phyloP scores from a whole-genome alignment of 116 monocot genomes.

The Papilionanthe hybrid region DNA sequence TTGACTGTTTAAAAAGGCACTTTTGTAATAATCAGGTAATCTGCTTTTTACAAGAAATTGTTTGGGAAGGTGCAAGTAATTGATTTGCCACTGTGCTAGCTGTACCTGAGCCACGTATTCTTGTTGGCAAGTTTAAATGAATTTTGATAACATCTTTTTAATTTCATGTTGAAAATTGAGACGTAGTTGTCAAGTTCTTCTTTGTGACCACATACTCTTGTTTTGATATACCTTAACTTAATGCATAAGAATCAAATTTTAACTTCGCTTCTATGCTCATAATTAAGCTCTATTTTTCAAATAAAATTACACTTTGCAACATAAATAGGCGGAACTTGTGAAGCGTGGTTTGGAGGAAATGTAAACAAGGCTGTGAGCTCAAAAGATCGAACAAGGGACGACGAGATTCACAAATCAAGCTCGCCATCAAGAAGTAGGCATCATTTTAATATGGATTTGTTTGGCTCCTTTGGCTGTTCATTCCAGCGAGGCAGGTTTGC shows the following conservation, averaged over 20 bases:
- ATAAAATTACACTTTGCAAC: neutral
- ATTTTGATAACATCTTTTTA: neutral
- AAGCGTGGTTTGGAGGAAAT: constrained; percentile 48
- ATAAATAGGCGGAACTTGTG: constrained; percentile 55
- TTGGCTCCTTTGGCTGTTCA: constrained; percentile 63
- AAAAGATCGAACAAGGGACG: neutral
- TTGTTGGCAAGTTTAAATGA: neutral
- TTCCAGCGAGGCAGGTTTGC: constrained; percentile 69
- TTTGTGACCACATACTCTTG: neutral
- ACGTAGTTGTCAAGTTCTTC: neutral
- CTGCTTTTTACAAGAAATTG: too few species aligned
- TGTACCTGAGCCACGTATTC: too few species aligned
- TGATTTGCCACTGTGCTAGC: too few species aligned
- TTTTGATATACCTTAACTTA: neutral
- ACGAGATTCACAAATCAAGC: neutral
- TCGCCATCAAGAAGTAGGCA: constrained; percentile 19
- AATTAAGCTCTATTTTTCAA: neutral
- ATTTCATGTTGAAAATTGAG: neutral
- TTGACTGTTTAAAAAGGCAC: too few species aligned
- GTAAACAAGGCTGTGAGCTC: constrained; percentile 11
- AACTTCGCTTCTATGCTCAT: neutral
- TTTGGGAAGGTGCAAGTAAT: too few species aligned
- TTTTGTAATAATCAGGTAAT: too few species aligned
- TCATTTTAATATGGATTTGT: constrained; percentile 53
- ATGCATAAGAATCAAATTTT: neutral